Percentiles rank a stretch among this genome's conserved stretches.
phyloP scores from a whole-genome alignment of 2,329 filamentous ascomycete genomes.

The Ophiostoma quercus region DNA sequence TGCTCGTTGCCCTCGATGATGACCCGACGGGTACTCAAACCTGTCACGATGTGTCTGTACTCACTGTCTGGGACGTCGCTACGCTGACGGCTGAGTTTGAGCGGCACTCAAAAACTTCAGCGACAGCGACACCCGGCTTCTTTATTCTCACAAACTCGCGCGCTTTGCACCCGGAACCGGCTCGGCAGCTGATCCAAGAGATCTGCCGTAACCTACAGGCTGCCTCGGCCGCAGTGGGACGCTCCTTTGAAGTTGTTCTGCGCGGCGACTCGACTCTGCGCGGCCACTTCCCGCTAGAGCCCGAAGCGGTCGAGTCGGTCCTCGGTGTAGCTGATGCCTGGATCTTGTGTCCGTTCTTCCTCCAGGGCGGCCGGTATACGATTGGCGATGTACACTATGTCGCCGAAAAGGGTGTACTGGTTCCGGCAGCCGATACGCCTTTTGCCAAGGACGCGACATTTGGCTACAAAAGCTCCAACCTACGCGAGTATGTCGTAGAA shows the following conservation, averaged over 20 bases:
- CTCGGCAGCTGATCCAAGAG: background rate
- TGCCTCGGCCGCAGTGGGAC: background rate
- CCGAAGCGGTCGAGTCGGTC: conserved; percentile 40
- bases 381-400: conserved; percentile 56
- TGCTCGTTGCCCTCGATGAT: conserved; percentile 46
- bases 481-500: background rate
- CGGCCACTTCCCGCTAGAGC: background rate
- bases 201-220: background rate
- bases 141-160: conserved; percentile 6
- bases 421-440: background rate
- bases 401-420: conserved; percentile 35
- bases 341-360: conserved; percentile 55
- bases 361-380: conserved; percentile 53
- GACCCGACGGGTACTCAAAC: conserved; percentile 58
- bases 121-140: background rate
- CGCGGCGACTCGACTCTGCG: background rate
- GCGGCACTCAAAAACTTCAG: conserved; percentile 28
- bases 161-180: background rate
- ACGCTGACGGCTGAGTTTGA: conserved; percentile 43
- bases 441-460: background rate
- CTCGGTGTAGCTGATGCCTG: conserved; percentile 48
- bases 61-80: conserved; percentile 48
- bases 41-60: conserved; percentile 52
- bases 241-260: background rate
- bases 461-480: conserved; percentile 1